Evolutionary conservation across 179 eudicot species (phyloP).

Genomic region (Corrigiola litoralis): DNA sequence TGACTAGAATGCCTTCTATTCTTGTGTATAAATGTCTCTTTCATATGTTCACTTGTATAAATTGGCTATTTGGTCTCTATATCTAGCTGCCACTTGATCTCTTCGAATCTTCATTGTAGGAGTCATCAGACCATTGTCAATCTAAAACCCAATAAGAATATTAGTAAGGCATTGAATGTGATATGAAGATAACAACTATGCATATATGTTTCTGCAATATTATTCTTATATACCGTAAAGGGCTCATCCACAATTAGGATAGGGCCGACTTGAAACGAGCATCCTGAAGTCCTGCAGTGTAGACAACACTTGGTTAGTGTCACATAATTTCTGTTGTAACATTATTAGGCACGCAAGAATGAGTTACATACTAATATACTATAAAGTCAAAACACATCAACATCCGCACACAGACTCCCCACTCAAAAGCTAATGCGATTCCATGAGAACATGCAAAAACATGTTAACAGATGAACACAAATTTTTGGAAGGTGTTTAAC

Average conservation of each 20-base stretch:
- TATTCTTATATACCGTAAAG: conserved; percentile 57
- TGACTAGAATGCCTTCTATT: background rate
- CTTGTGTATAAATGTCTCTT: background rate
- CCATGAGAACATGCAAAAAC: too few species aligned
- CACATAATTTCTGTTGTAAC: too few species aligned
- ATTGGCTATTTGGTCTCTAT: conserved; percentile 55
- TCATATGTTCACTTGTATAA: conserved; percentile 46
- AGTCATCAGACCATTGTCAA: conserved; percentile 84
- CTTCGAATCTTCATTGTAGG: conserved; percentile 91
- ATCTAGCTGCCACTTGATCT: conserved; percentile 63
- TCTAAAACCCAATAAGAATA: conserved; percentile 39
- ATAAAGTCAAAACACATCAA: too few species aligned
- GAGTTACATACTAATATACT: too few species aligned
- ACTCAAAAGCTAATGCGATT: background rate
- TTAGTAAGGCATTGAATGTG: background rate
- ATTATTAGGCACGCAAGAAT: background rate
- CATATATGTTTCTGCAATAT: background rate
- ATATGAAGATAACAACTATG: too few species aligned
- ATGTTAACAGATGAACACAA: too few species aligned
- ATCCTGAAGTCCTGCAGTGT: conserved; percentile 65
- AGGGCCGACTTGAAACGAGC: conserved; percentile 81
- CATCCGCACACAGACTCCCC: background rate
- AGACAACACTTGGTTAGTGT: background rate
- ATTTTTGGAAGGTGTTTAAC: too few species aligned
- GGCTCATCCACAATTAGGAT: conserved; percentile 75